phyloP scores from a whole-genome alignment of 495 filamentous ascomycete genomes.

The Hyaloscypha bicolor region DNA sequence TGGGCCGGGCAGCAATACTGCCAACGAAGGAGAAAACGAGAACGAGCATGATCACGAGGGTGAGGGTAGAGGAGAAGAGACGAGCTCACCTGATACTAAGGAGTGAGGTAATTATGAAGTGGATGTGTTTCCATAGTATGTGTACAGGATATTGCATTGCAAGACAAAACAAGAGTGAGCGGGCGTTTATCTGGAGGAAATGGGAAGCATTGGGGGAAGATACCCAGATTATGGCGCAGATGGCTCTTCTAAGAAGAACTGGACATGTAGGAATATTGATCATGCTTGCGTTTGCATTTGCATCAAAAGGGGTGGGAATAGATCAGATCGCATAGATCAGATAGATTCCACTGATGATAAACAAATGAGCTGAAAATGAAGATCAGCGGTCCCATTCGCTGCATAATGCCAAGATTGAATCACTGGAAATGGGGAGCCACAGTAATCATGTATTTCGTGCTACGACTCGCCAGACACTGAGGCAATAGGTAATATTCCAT shows the following conservation, averaged over 20 bases:
- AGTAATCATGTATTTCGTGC: no score
- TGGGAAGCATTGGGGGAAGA: neutral
- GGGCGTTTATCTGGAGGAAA: neutral
- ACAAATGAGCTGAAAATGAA: no score
- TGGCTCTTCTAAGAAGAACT: neutral
- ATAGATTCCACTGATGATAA: no score
- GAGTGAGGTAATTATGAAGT: neutral
- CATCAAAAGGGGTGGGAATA: no score
- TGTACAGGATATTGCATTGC: neutral
- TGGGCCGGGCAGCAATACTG: slow-evolving; percentile 13
- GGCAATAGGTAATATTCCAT: no score
- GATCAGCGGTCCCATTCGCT: no score
- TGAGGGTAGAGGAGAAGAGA: slow-evolving; percentile 5
- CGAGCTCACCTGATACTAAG: neutral
- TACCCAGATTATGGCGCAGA: neutral
- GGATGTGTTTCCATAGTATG: neutral
- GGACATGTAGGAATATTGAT: neutral
- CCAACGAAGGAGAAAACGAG: slow-evolving; percentile 11
- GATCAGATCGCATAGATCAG: no score
- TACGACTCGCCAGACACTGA: no score
- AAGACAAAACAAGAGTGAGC: neutral
- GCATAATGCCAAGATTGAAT: no score
- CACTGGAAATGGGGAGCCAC: no score
- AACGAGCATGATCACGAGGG: slow-evolving; percentile 3
- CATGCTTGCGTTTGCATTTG: neutral